Conservation (phyloP, 306 rosid genomes). For the Vigna mungo region DNA sequence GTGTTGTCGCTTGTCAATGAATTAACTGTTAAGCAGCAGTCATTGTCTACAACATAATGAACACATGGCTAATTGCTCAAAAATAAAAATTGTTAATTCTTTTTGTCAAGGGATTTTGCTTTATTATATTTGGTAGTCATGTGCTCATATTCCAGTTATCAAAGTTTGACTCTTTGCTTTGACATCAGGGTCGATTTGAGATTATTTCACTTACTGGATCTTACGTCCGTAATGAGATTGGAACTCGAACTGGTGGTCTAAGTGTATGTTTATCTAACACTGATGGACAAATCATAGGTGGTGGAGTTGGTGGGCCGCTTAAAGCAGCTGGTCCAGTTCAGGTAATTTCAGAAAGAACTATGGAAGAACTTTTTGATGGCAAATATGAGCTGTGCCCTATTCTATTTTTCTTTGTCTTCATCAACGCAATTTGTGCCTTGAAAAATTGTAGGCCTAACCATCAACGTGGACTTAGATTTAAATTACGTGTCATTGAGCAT, state of each 20-base stretch:
- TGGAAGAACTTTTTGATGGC: slow-evolving; percentile 15
- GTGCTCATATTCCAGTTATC: slow-evolving; percentile 28
- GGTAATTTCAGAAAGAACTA: slow-evolving; percentile 58
- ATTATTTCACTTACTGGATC: slow-evolving; percentile 92
- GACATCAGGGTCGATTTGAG: slow-evolving; percentile 86
- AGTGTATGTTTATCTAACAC: slow-evolving; percentile 83
- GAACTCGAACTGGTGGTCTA: slow-evolving; percentile 81
- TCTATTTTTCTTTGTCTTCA: slow-evolving; percentile 3
- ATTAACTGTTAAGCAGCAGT: slow-evolving; percentile 15
- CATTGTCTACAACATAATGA: slow-evolving; percentile 14
- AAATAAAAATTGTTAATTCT: not conserved
- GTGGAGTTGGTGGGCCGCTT: slow-evolving; percentile 95
- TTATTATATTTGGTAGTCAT: slow-evolving; percentile 27
- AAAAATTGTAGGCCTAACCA: slow-evolving; percentile 12
- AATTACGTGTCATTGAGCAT: not conserved
- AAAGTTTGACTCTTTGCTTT: slow-evolving; percentile 41
- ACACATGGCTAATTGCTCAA: slow-evolving; percentile 22
- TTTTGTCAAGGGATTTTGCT: slow-evolving; percentile 4
- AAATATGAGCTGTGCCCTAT: slow-evolving; percentile 23
- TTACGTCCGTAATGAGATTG: slow-evolving; percentile 76
- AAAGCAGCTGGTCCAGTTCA: slow-evolving; percentile 96
- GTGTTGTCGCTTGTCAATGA: slow-evolving; percentile 24
- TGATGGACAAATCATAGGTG: slow-evolving; percentile 94
- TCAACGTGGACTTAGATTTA: not conserved
- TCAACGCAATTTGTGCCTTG: not conserved